Conservation (phyloP, 257 asterid species). For the Apocynum venetum region DNA sequence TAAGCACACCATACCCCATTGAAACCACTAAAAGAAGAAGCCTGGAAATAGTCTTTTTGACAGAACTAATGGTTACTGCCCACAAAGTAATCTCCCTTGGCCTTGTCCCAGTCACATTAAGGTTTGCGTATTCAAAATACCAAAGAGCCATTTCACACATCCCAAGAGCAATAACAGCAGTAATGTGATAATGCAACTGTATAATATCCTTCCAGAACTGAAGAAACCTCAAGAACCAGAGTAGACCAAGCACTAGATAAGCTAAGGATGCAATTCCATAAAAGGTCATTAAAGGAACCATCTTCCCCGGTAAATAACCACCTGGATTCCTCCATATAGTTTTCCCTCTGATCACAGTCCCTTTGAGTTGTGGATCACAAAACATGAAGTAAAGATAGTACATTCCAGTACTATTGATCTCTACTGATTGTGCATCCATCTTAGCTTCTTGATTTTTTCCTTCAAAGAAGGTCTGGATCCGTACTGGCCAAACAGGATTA, state of each 20-base stretch:
- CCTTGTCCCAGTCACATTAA: slow-evolving; percentile 33
- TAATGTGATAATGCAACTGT: slow-evolving; percentile 35
- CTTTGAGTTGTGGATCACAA: slow-evolving; percentile 35
- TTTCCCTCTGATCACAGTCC: slow-evolving; percentile 34
- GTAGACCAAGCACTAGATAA: slow-evolving; percentile 35
- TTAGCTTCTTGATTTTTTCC: slow-evolving; percentile 30
- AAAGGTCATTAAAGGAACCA: slow-evolving; percentile 36
- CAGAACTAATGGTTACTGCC: slow-evolving; percentile 34
- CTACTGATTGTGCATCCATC: slow-evolving; percentile 22
- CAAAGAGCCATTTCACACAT: slow-evolving; percentile 45
- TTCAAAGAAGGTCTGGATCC: slow-evolving; percentile 29
- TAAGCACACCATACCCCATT: slow-evolving; percentile 39
- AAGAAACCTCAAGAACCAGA: slow-evolving; percentile 35
- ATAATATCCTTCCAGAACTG: slow-evolving; percentile 34
- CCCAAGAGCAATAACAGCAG: slow-evolving; percentile 40
- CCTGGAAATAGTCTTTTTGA: slow-evolving; percentile 35
- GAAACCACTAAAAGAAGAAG: slow-evolving; percentile 40
- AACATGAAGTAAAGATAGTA: slow-evolving; percentile 39
- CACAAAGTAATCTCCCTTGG: slow-evolving; percentile 37
- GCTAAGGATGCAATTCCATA: slow-evolving; percentile 36
- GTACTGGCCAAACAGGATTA: slow-evolving; percentile 33
- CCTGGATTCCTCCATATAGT: slow-evolving; percentile 39
- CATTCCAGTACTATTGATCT: slow-evolving; percentile 34
- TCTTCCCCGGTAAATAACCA: slow-evolving; percentile 42
- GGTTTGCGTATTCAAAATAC: slow-evolving; percentile 42